Base-by-base conservation (phyloP, 352 stramenopile genomes). In the Globisporangium apiculatum region DNA sequence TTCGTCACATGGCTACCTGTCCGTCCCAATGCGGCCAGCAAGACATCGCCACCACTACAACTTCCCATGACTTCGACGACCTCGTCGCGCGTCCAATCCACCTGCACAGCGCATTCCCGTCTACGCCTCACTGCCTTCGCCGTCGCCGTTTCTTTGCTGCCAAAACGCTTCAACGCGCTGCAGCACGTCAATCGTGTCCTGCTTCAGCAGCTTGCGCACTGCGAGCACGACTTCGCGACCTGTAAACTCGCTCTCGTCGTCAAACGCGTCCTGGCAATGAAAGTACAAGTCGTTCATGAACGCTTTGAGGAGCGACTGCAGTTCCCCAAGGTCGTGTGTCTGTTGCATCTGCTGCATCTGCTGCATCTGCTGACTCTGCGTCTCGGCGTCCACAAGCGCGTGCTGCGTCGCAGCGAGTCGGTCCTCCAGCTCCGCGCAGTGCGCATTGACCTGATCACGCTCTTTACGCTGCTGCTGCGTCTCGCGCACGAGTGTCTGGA, bases 221-320 rank as follows among this genome's bases (percentile, higher is more conserved):
- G 81, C 79, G 67, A 84, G 87, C 60, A 89, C 80, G 60, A 89
- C 85, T 57, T 92, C 83, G 55, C 89, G 89, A 37, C 83, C 83
- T 8, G 80, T 89, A 55, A 91, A 92, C 62, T 92, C 83, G 3
- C 70, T 79, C 18, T 92, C 83, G 67, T 92, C 83, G 40, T 92
- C 83, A 47, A 92, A 92, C 8, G 80, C 80, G 57, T 92, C 80
- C 59, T 92, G 83, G 65, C 87, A 92, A 42, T 88, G 75, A 58
- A 91, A 90, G 68, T 92, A 92, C 57, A 92, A 85, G 65, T 90
- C 83, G 79, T 92, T 91, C 83, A 92, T 92, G 60, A 88, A 84
- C 62, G 89, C 83, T 63, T 92, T 92, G 47, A 92, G 73, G 31
- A 90, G 57, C 51, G 87, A 79, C 53, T 72, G 87, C 51, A 87